These are phyloP conservation scores for Fusarium pseudograminearum DNA, from an alignment of 2,329 filamentous ascomycete genomes.

Conservation along the genomic window DNA sequence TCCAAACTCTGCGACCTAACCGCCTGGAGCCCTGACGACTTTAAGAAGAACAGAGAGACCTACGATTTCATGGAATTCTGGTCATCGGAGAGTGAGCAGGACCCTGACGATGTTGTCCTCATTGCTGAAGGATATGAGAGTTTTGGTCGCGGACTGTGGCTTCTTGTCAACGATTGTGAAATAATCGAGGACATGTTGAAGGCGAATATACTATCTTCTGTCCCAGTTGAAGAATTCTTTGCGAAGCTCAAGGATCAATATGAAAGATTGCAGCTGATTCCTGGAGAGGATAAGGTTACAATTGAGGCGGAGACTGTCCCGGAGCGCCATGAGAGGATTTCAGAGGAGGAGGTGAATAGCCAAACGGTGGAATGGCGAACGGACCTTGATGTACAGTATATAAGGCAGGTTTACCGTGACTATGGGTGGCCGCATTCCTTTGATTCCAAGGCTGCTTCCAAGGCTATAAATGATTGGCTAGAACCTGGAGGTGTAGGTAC, in stretches of 20 bases:
- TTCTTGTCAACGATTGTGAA: not conserved
- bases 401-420: slow-evolving; percentile 4
- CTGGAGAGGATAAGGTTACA: not conserved
- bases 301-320: not conserved
- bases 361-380: not conserved
- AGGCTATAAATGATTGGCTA: not conserved
- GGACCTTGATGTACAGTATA: slow-evolving; percentile 8
- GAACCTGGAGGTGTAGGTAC: not conserved
- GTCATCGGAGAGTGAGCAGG: not conserved
- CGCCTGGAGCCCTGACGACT: not conserved
- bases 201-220: fast-evolving
- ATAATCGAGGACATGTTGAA: not conserved
- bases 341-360: not conserved
- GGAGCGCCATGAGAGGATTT: not conserved
- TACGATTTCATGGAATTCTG: not conserved
- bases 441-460: not conserved
- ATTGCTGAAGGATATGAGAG: not conserved
- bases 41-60: not conserved
- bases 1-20: not conserved
- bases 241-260: not conserved
- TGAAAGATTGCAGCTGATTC: not conserved
- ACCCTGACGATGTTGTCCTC: not conserved
- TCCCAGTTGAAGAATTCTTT: not conserved
- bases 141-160: not conserved
- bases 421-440: not conserved